Evolutionary conservation across 805 yeast genomes (phyloP).

Genomic region (Brettanomyces naardenensis): DNA sequence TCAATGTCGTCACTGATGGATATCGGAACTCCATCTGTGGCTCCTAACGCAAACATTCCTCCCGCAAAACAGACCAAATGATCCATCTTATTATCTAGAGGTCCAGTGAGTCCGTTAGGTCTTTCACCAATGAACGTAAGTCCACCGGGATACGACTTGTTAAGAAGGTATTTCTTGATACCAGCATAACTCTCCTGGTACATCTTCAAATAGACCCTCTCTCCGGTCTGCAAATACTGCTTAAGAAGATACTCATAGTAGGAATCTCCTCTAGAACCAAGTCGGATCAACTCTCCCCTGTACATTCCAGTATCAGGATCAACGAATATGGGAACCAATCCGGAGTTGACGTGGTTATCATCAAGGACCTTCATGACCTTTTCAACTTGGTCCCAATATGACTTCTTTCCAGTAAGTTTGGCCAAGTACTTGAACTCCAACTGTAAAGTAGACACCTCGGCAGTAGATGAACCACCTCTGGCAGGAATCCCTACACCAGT

Average conservation of each 20-base stretch:
- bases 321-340: slow-evolving; percentile 77
- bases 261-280: slow-evolving; percentile 91
- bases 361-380: slow-evolving; percentile 65
- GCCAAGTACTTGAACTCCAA: slow-evolving; percentile 80
- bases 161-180: slow-evolving; percentile 58
- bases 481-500: slow-evolving; percentile 53
- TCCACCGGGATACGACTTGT: slow-evolving; percentile 52
- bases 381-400: slow-evolving; percentile 77
- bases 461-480: slow-evolving; percentile 78
- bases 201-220: slow-evolving; percentile 63
- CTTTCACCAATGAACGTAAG: slow-evolving; percentile 72
- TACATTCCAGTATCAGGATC: slow-evolving; percentile 68
- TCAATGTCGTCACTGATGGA: slow-evolving; percentile 45
- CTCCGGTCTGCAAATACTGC: slow-evolving; percentile 73
- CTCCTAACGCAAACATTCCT: slow-evolving; percentile 82
- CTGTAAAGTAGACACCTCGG: slow-evolving; percentile 84
- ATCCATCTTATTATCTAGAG: slow-evolving; percentile 72
- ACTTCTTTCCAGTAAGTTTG: slow-evolving; percentile 66
- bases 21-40: slow-evolving; percentile 65
- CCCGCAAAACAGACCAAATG: slow-evolving; percentile 90
- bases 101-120: slow-evolving; percentile 56
- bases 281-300: slow-evolving; percentile 56
- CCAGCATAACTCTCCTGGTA: slow-evolving; percentile 74
- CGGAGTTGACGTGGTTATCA: slow-evolving; percentile 54
- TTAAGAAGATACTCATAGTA: slow-evolving; percentile 85